Conservation (phyloP, 495 filamentous ascomycete genomes). For the Cryomyces minteri region DNA sequence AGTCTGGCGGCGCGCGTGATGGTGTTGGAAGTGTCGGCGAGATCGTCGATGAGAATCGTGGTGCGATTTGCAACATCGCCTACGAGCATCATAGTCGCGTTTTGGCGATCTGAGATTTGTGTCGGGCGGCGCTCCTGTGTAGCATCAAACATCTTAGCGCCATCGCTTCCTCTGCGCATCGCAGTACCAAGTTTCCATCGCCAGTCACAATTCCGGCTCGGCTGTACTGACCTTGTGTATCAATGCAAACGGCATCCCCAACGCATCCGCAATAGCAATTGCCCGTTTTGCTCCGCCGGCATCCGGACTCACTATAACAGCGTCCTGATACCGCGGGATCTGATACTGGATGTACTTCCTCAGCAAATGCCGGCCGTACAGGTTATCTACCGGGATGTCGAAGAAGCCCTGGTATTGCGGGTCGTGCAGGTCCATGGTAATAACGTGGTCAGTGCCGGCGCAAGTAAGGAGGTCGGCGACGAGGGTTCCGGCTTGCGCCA, state of each 20-base stretch:
- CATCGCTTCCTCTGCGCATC: too few species aligned
- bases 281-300: conserved; percentile 93
- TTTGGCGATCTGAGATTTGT: conserved; percentile 79
- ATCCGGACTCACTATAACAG: conserved; percentile 90
- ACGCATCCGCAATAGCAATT: conserved; percentile 85
- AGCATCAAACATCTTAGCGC: conserved; percentile 11
- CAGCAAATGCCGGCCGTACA: conserved; percentile 75
- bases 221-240: conserved; percentile 69
- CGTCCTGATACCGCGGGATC: conserved; percentile 71
- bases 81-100: conserved; percentile 97
- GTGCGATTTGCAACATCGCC: conserved; percentile 68
- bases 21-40: conserved; percentile 90
- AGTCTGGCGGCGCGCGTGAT: conserved; percentile 95
- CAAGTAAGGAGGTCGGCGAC: conserved; percentile 89
- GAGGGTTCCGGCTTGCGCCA: conserved; percentile 89
- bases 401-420: conserved; percentile 99
- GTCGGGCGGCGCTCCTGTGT: conserved; percentile 86
- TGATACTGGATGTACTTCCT: conserved; percentile 78
- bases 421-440: conserved; percentile 95
- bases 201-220: not conserved
- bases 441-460: conserved; percentile 88
- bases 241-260: conserved; percentile 84
- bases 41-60: conserved; percentile 82
- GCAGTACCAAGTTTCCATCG: too few species aligned
- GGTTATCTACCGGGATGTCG: conserved; percentile 93